A percentile compares a stretch with the other conserved stretches of the same genome.
phyloP scores from a whole-genome alignment of 352 stramenopile genomes.

The Phytophthora colocasiae region DNA sequence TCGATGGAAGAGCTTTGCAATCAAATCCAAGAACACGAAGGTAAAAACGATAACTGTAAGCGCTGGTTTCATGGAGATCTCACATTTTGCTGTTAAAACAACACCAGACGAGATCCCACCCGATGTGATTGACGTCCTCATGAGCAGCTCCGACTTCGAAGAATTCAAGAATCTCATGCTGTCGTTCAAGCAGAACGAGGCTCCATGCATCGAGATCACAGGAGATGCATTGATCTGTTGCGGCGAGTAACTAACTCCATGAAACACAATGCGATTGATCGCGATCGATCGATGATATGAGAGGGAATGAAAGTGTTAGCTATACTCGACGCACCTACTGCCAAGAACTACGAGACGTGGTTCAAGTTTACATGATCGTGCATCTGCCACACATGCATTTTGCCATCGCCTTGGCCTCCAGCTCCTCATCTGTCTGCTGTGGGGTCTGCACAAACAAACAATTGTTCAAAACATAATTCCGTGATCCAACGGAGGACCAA shows the following conservation, averaged over 20 bases:
- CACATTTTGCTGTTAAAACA: conserved; percentile 10
- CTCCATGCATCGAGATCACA: conserved; percentile 78
- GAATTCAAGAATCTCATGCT: conserved; percentile 91
- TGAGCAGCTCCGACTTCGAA: conserved; percentile 88
- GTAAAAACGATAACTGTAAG: conserved; percentile 13
- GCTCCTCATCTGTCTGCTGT: conserved; percentile 36
- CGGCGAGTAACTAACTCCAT: conserved; percentile 20
- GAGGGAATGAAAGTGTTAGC: conserved; percentile 4
- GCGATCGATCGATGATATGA: not conserved
- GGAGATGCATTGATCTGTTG: conserved; percentile 64
- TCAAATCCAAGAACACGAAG: conserved; percentile 88
- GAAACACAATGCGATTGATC: not conserved
- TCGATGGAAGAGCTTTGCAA: conserved; percentile 83
- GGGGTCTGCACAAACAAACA: conserved; percentile 6
- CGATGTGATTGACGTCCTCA: conserved; percentile 82
- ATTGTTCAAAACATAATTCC: not conserved
- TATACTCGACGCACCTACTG: not conserved
- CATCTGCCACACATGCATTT: conserved; percentile 70
- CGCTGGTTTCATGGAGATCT: not conserved
- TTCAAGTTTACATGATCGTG: conserved; percentile 63
- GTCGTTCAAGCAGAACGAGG: conserved; percentile 88
- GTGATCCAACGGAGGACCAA: not conserved
- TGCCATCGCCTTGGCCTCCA: conserved; percentile 71
- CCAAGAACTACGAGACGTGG: conserved; percentile 6
- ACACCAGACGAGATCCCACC: conserved; percentile 71